Conservation (phyloP, 441 rosid species). For the Breynia disticha region DNA sequence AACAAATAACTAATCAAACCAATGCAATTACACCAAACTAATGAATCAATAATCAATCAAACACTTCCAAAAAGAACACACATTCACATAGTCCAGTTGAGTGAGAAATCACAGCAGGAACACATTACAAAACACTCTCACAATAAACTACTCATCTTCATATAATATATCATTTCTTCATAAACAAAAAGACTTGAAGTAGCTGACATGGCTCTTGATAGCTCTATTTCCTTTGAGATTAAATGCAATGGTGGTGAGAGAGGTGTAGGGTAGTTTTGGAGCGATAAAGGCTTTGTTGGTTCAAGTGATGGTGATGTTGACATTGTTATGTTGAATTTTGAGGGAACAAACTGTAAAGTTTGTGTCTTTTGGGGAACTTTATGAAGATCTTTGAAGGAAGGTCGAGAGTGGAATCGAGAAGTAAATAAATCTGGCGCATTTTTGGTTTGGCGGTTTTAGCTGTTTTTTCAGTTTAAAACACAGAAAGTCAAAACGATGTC, state of each 20-base stretch:
- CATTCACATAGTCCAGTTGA: conserved; percentile 21
- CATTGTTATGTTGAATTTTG: conserved; percentile 25
- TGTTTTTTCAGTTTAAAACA: too few relatives aligned
- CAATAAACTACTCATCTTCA: conserved; percentile 89
- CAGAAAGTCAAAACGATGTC: too few relatives aligned
- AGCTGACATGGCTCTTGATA: conserved; percentile 66
- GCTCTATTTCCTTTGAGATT: conserved; percentile 63
- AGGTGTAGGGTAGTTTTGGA: conserved; percentile 49
- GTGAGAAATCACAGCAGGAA: conserved; percentile 31
- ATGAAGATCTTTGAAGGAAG: conserved; percentile 15
- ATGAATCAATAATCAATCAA: not conserved
- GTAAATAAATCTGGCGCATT: too few relatives aligned
- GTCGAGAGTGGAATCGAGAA: conserved; percentile 12
- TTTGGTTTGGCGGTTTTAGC: too few relatives aligned
- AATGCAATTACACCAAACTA: not conserved
- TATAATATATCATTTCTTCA: conserved; percentile 36
- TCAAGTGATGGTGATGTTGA: conserved; percentile 12
- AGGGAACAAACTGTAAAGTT: not conserved
- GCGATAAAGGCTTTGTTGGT: conserved; percentile 10
- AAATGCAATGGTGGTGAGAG: conserved; percentile 60
- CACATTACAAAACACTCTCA: conserved; percentile 55
- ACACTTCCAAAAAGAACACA: conserved; percentile 2
- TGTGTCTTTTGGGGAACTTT: conserved; percentile 18
- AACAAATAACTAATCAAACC: too few relatives aligned
- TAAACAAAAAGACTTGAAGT: conserved; percentile 55